Evolutionary conservation across 1,284 basidiomycete species (phyloP).

Genomic region (Trametes sp.): DNA sequence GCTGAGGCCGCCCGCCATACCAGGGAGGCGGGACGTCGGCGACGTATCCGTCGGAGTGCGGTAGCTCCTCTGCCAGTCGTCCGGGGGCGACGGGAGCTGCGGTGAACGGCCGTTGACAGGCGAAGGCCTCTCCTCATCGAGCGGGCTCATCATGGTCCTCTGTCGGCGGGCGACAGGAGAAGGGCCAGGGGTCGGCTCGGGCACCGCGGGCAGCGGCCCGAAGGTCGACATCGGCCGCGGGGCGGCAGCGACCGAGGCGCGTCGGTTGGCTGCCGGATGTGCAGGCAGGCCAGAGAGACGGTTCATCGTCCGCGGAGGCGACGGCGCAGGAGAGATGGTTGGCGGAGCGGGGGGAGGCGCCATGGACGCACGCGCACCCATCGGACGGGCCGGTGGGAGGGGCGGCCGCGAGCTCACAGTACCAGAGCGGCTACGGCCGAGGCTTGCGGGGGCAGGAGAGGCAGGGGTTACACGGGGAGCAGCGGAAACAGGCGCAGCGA

Average conservation of each 20-base stretch:
- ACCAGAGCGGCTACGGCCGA: conserved; percentile 36
- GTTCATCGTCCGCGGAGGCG: conserved; percentile 18
- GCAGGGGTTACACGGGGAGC: conserved; percentile 1
- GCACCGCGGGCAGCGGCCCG: conserved; percentile 25
- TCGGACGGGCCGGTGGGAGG: conserved; percentile 28
- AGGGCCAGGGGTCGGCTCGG: conserved; percentile 14
- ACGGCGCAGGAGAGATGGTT: conserved; percentile 12
- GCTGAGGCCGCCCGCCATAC: conserved; percentile 23
- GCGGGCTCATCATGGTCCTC: conserved; percentile 17
- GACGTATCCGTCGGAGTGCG: conserved; percentile 26
- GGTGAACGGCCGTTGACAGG: conserved; percentile 18
- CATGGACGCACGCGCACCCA: conserved; percentile 16
- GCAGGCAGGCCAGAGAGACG: conserved; percentile 31
- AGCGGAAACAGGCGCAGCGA: conserved; percentile 4
- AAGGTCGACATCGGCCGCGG: conserved; percentile 27
- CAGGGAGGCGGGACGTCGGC: conserved; percentile 25
- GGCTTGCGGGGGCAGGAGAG: conserved; percentile 5
- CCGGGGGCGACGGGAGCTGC: conserved; percentile 26
- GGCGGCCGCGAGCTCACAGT: conserved; percentile 35
- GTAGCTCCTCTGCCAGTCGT: conserved; percentile 24
- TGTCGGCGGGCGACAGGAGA: conserved; percentile 19
- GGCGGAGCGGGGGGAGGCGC: background rate
- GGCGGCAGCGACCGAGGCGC: conserved; percentile 20
- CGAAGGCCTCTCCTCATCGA: conserved; percentile 17
- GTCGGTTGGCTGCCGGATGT: conserved; percentile 32